A percentile compares a stretch with the other conserved stretches of the same genome.
Conservation (phyloP, 2,329 filamentous ascomycete species). For the Monilinia laxa region DNA sequence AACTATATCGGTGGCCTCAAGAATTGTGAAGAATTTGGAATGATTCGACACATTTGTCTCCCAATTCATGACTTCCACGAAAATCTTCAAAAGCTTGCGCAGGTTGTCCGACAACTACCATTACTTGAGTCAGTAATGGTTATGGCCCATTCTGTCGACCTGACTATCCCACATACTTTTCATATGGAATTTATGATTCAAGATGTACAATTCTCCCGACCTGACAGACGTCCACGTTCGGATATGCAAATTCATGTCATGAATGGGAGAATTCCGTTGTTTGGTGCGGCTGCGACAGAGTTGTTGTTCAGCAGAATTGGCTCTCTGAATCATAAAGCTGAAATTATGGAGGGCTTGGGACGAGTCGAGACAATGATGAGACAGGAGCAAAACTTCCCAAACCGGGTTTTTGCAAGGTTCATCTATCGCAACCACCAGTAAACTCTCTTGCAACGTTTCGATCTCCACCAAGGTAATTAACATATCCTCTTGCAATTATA, state of each 20-base stretch:
- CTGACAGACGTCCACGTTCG: not conserved
- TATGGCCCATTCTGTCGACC: not conserved
- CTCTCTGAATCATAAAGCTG: not conserved
- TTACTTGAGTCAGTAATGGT: conserved; percentile 4
- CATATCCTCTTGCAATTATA: not conserved
- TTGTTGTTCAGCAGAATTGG: not conserved
- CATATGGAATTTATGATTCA: not conserved
- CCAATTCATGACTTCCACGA: not conserved
- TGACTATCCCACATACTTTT: not conserved
- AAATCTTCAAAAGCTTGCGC: not conserved
- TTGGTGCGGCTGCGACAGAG: not conserved
- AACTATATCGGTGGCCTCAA: not conserved
- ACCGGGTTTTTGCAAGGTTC: not conserved
- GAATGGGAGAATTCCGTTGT: not conserved
- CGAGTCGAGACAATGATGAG: conserved; percentile 2
- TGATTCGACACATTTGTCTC: not conserved
- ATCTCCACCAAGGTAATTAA: not conserved
- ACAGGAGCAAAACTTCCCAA: not conserved
- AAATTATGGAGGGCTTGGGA: not conserved
- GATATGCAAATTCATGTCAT: conserved; percentile 16
- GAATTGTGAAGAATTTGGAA: not conserved
- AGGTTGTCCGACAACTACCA: conserved; percentile 12
- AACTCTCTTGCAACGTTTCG: not conserved
- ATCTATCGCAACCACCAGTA: not conserved
- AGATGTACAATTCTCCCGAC: not conserved